Base-by-base conservation (phyloP, 1,284 basidiomycete genomes). In the Trichosporon ovoides region DNA sequence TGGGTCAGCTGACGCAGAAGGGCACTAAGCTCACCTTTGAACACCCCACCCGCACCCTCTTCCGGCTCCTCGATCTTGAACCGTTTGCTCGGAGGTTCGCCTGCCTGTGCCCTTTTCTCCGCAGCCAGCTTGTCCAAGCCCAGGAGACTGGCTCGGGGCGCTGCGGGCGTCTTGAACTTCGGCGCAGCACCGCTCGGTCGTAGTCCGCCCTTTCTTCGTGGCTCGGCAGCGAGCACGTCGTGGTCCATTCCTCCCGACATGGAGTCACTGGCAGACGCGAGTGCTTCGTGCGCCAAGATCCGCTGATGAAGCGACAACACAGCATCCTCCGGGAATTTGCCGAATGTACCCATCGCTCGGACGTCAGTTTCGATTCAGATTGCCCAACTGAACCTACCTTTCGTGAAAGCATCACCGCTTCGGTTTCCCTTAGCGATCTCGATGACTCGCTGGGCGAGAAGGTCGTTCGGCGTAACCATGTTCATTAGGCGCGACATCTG, bases 91-190 rank as follows among this genome's bases (percentile, higher is more conserved):
- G 73, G 66, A 10, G 71, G 72, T 28, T 69, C 71, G 77, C 59
- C 64, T 2, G 85, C 84, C 36, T 78, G 74, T 13, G 83, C 84
- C 49, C 89, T 81, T 76, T 96, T 97, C 72, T 94, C 90, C 58
- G 83, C 85, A 0, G 94, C 93, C 2, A 97, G 81, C 34, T 82
- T 83, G 73, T 98, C 93, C 6, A 97, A 80, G 0, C 93, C 92
- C 0, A 96, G 83, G 1, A 90, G 68, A 2, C 91, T 95, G 0
- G 83, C 86, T 16, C 88, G 77, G 20, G 86, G 83, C 0, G 83
- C n/a, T n/a, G n/a, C 82, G 0, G 89, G 89, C 68, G 85, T 80
- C 55, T 84, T 83, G 76, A 93, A 94, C 0, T 84, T 85, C 65
- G 91, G 89, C 72, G 80, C 81, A 31, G 81, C 81, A 3, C 87